Conservation (phyloP, 2,329 filamentous ascomycete species). For the Samsoniella hepiali region DNA sequence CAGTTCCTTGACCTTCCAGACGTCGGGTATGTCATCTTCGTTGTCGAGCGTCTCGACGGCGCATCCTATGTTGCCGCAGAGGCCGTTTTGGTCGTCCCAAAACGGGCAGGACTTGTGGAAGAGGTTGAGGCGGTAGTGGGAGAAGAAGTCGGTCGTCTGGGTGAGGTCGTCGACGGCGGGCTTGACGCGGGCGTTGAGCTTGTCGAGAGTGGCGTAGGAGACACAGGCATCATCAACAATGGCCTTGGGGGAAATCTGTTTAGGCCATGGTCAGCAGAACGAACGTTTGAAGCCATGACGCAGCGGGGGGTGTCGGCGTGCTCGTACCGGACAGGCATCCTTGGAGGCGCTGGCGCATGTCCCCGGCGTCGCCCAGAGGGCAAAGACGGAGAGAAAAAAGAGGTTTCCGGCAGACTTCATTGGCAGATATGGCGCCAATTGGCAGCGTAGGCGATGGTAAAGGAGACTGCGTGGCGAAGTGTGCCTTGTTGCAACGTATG, state of each 20-base stretch:
- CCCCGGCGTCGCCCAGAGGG: conserved; percentile 49
- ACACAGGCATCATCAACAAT: conserved; percentile 94
- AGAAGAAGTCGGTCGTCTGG: conserved; percentile 91
- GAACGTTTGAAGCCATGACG: conserved; percentile 7
- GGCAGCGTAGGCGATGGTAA: neutral
- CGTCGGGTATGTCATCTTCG: conserved; percentile 85
- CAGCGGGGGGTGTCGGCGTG: conserved; percentile 5
- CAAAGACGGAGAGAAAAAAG: conserved; percentile 55
- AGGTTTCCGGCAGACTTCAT: conserved; percentile 54
- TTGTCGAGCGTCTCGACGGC: conserved; percentile 93
- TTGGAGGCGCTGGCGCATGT: conserved; percentile 41
- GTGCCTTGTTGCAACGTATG: neutral
- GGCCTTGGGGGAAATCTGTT: conserved; percentile 80
- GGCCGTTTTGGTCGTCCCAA: conserved; percentile 87
- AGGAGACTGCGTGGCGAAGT: neutral
- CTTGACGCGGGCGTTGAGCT: conserved; percentile 72
- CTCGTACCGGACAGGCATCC: conserved; percentile 54
- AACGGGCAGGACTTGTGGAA: conserved; percentile 95
- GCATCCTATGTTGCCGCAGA: conserved; percentile 96
- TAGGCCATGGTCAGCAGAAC: conserved; percentile 37
- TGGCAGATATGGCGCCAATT: conserved; percentile 8
- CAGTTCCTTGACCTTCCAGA: conserved; percentile 89
- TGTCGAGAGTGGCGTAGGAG: conserved; percentile 86
- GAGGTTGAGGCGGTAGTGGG: conserved; percentile 91
- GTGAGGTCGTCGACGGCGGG: conserved; percentile 79